Evolutionary conservation across 306 rosid genomes (phyloP).

Genomic region (Albizia julibrissin): DNA sequence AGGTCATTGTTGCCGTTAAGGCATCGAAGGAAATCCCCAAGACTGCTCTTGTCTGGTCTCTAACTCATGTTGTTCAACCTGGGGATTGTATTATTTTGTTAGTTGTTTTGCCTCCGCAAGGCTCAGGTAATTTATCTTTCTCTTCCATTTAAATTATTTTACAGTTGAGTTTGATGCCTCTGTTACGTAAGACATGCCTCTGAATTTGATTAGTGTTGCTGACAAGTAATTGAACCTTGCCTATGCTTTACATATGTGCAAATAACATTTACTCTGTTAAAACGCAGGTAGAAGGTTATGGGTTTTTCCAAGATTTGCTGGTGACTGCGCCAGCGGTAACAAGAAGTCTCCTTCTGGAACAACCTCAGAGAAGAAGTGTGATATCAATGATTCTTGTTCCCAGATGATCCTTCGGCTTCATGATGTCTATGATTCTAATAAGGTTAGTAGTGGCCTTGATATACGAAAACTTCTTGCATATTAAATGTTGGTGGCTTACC

Average conservation of each 20-base stretch:
- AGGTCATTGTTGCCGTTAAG: slow-evolving; percentile 95
- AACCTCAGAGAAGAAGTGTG: slow-evolving; percentile 68
- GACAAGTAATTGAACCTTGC: slow-evolving; percentile 14
- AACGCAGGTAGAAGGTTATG: slow-evolving; percentile 79
- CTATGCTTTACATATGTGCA: not conserved
- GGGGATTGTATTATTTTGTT: slow-evolving; percentile 95
- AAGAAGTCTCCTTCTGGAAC: slow-evolving; percentile 60
- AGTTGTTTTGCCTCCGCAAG: slow-evolving; percentile 87
- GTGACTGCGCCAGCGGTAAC: slow-evolving; percentile 83
- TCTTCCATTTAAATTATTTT: slow-evolving; percentile 1
- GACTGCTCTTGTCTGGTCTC: slow-evolving; percentile 94
- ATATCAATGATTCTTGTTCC: slow-evolving; percentile 87
- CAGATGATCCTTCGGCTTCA: slow-evolving; percentile 99
- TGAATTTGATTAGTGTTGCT: not conserved
- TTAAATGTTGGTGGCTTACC: slow-evolving; percentile 4
- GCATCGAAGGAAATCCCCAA: slow-evolving; percentile 92
- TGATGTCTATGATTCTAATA: slow-evolving; percentile 95
- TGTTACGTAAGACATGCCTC: not conserved
- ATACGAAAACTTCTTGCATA: not conserved
- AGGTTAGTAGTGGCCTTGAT: slow-evolving; percentile 48
- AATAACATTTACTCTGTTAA: slow-evolving; percentile 10
- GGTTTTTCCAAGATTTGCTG: slow-evolving; percentile 94
- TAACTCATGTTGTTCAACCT: slow-evolving; percentile 97
- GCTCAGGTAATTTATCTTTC: slow-evolving; percentile 59
- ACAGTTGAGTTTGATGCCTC: slow-evolving; percentile 1